Conservation (phyloP, 2,329 filamentous ascomycete genomes). For the Aureobasidium vineae region DNA sequence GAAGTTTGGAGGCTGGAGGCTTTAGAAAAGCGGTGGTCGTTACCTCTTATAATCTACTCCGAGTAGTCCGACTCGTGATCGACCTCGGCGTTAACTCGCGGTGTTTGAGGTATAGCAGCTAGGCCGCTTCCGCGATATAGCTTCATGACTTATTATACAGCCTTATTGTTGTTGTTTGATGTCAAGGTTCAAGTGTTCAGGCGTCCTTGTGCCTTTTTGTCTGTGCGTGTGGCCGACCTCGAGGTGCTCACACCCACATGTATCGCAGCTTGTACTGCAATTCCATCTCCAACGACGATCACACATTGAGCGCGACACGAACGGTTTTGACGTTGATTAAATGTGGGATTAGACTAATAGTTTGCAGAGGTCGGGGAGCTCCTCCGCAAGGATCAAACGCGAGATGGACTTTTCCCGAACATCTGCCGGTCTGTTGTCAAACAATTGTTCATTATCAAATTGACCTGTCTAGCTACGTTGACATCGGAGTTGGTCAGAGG, state of each 20-base stretch:
- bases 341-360: background rate
- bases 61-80: background rate
- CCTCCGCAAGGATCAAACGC: background rate
- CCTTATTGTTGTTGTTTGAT: background rate
- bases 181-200: background rate
- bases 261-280: background rate
- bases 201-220: conserved; percentile 3
- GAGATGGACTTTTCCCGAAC: background rate
- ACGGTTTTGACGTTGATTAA: background rate
- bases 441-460: background rate
- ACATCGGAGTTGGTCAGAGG: background rate
- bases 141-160: background rate
- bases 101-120: conserved; percentile 40
- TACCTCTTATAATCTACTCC: background rate
- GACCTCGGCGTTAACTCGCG: background rate
- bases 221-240: background rate
- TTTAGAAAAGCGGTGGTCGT: background rate
- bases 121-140: background rate
- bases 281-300: background rate
- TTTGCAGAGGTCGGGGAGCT: background rate
- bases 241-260: background rate
- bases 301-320: background rate
- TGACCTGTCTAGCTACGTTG: background rate
- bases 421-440: background rate
- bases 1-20: background rate